Percentiles rank a stretch among this genome's conserved stretches.
phyloP scores from a whole-genome alignment of 192 early-diverging fungal species.

The Coemansia sp. region DNA sequence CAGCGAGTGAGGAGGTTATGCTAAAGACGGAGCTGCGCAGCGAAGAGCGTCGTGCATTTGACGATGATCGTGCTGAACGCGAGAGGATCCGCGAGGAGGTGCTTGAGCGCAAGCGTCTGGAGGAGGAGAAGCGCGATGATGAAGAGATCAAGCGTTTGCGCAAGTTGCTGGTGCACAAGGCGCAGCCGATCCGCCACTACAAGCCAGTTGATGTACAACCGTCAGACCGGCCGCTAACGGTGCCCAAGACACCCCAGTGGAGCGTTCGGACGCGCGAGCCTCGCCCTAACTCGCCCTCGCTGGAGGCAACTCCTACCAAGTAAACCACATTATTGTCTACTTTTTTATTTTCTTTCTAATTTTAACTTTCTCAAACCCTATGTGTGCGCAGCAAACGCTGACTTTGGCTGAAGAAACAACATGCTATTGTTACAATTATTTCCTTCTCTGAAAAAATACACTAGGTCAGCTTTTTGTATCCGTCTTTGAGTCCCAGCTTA shows the following conservation, averaged over 20 bases:
- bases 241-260: constrained; percentile 52
- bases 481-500: constrained; percentile 43
- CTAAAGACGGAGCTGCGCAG: constrained; percentile 59
- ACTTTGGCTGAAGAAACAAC: no score
- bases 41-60: constrained; percentile 65
- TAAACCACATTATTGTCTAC: neutral
- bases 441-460: neutral
- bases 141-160: constrained; percentile 58
- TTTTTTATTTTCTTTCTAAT: neutral
- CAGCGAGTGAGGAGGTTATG: constrained; percentile 44
- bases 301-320: constrained; percentile 8
- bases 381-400: neutral
- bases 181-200: constrained; percentile 60
- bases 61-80: constrained; percentile 53
- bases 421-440: neutral
- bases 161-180: constrained; percentile 55
- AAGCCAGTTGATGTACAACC: constrained; percentile 54
- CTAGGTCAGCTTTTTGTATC: constrained; percentile 15
- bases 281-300: constrained; percentile 9
- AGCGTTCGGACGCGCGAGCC: constrained; percentile 30
- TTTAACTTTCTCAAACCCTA: neutral
- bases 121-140: constrained; percentile 55
- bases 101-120: constrained; percentile 48
- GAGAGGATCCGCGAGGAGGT: constrained; percentile 58
- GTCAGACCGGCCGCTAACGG: constrained; percentile 56